Percentiles rank a stretch among this genome's conserved stretches.
Conservation (phyloP, 805 yeast genomes). For the Starmerella gropengiesseri region DNA sequence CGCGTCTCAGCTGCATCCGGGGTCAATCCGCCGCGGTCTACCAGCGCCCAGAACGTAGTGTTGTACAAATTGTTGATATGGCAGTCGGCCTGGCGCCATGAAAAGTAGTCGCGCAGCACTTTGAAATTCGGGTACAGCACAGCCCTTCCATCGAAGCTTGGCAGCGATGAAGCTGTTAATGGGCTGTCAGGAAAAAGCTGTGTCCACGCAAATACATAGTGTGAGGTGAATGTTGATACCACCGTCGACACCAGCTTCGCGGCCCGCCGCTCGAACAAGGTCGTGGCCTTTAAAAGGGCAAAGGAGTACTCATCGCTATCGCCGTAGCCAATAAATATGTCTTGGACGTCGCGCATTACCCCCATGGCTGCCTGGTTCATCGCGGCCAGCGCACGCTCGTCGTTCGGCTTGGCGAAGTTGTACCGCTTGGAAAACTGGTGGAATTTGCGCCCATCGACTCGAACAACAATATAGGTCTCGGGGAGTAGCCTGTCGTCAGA, state of each 20-base stretch:
- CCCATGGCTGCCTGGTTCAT: slow-evolving; percentile 74
- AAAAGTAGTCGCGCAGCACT: slow-evolving; percentile 64
- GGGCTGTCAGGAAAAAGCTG: slow-evolving; percentile 42
- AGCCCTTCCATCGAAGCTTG: slow-evolving; percentile 86
- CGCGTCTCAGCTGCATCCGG: slow-evolving; percentile 72
- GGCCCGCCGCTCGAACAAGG: slow-evolving; percentile 71
- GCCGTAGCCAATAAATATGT: slow-evolving; percentile 74
- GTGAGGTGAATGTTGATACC: slow-evolving; percentile 70
- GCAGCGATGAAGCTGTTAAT: slow-evolving; percentile 46
- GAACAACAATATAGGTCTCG: slow-evolving; percentile 66
- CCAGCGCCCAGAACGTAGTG: slow-evolving; percentile 84
- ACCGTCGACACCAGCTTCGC: slow-evolving; percentile 71
- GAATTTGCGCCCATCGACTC: slow-evolving; percentile 91
- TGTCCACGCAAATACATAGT: slow-evolving; percentile 61
- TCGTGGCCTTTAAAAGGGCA: slow-evolving; percentile 52
- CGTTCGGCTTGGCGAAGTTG: slow-evolving; percentile 80
- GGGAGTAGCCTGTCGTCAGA: slow-evolving; percentile 61
- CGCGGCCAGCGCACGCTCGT: slow-evolving; percentile 56
- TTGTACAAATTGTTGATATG: slow-evolving; percentile 92
- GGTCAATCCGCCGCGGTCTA: slow-evolving; percentile 53
- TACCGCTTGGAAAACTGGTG: slow-evolving; percentile 66
- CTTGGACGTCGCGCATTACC: slow-evolving; percentile 55
- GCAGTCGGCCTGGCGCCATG: slow-evolving; percentile 93
- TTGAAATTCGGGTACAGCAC: slow-evolving; percentile 63
- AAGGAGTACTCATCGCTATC: slow-evolving; percentile 93